Evolutionary conservation across 169 alveolate genomes (phyloP).

Genomic region (Cytauxzoon felis): DNA sequence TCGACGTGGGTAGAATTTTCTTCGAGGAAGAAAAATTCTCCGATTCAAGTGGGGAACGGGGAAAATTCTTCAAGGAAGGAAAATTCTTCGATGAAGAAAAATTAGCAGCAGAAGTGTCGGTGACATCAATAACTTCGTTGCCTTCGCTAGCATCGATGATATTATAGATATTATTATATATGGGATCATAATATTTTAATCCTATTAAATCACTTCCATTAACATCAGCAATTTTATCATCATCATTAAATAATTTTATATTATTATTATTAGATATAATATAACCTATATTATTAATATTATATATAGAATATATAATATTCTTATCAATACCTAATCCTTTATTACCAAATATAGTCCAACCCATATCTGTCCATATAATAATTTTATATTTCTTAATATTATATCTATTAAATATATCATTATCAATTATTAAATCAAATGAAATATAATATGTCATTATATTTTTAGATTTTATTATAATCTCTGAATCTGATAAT

Average conservation of each 20-base stretch:
- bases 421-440: conserved; percentile 1
- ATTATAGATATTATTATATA: conserved; percentile 8
- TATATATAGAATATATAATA: conserved; percentile 34
- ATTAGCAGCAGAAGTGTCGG: no score
- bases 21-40: no score
- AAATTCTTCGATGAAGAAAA: no score
- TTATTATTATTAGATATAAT: conserved; percentile 11
- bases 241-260: neutral
- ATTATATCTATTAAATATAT: neutral
- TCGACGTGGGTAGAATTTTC: no score
- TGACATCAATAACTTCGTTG: no score
- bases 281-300: conserved; percentile 7
- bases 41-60: no score
- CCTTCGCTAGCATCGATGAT: no score
- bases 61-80: no score
- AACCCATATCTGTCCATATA: conserved; percentile 74
- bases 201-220: conserved; percentile 7
- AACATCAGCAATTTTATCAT: neutral
- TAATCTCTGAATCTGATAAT: conserved; percentile 46
- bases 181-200: conserved; percentile 16
- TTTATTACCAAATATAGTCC: conserved; percentile 75
- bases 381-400: conserved; percentile 24
- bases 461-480: conserved; percentile 5
- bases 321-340: conserved; percentile 61
- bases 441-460: conserved; percentile 31